A percentile compares a stretch with the other conserved stretches of the same genome.
Conservation (phyloP, 228 moss, liverwort and hornwort species). For the Sphagnum magellanicum region DNA sequence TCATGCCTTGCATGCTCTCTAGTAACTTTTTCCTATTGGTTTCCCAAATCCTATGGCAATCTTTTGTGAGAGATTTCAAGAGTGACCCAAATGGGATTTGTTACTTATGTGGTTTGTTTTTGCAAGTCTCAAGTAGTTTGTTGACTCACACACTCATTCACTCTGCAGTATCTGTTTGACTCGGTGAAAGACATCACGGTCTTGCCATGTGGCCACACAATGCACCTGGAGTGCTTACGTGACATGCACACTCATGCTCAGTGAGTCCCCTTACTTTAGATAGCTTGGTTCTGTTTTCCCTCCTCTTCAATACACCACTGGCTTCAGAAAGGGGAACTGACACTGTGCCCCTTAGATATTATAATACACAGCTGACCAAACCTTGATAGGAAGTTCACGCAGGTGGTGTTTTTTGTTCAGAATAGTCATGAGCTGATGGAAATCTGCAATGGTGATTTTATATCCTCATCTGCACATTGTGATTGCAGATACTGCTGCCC, state of each 20-base stretch:
- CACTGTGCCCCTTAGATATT: too few relatives aligned
- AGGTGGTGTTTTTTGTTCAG: background rate
- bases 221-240: slow-evolving; percentile 75
- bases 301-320: too few relatives aligned
- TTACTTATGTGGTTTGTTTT: too few relatives aligned
- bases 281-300: too few relatives aligned
- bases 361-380: too few relatives aligned
- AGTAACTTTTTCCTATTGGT: background rate
- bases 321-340: too few relatives aligned
- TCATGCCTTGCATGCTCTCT: background rate
- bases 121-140: too few relatives aligned
- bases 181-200: slow-evolving; percentile 74
- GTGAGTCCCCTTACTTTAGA: slow-evolving; percentile 36
- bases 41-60: too few relatives aligned
- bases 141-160: too few relatives aligned
- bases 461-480: background rate
- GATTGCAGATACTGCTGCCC: slow-evolving; percentile 53
- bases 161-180: slow-evolving; percentile 86
- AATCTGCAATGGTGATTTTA: background rate
- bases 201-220: slow-evolving; percentile 82
- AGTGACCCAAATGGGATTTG: too few relatives aligned
- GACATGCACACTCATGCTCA: slow-evolving; percentile 85
- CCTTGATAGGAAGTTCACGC: background rate
- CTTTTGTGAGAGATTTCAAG: too few relatives aligned
- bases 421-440: background rate